phyloP scores from a whole-genome alignment of 345 rosid species.

The Rhizophora apiculata region DNA sequence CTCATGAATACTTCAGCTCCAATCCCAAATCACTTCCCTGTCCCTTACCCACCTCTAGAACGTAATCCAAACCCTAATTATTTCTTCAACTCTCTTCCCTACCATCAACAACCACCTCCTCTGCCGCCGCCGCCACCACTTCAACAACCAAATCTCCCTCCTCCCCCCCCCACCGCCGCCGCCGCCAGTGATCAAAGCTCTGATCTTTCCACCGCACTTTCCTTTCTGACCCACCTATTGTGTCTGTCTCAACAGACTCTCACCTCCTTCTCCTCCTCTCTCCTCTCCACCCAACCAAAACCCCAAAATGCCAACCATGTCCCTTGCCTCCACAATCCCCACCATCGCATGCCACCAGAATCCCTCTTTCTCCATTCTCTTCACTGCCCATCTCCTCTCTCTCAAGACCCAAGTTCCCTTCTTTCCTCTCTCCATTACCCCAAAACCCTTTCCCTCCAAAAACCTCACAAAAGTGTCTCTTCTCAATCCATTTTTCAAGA shows the following conservation, averaged over 20 bases:
- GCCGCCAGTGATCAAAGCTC: constrained; percentile 5
- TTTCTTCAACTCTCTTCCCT: constrained; percentile 1
- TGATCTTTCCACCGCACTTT: constrained; percentile 42
- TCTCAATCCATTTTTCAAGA: constrained; percentile 18
- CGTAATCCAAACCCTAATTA: constrained; percentile 14
- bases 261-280: constrained; percentile 13
- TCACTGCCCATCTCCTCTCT: constrained; percentile 51
- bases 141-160: neutral
- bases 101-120: constrained; percentile 9
- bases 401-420: constrained; percentile 26
- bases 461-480: constrained; percentile 4
- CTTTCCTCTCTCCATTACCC: constrained; percentile 44
- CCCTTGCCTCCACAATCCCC: constrained; percentile 55
- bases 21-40: neutral
- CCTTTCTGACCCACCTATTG: constrained; percentile 41
- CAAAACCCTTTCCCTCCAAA: constrained; percentile 33
- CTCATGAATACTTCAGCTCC: constrained; percentile 20
- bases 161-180: constrained; percentile 3
- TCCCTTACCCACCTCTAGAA: constrained; percentile 8
- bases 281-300: constrained; percentile 29
- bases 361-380: constrained; percentile 71
- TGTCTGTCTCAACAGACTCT: constrained; percentile 38
- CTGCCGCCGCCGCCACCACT: constrained; percentile 1
- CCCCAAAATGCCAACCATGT: constrained; percentile 26
- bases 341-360: constrained; percentile 69